A percentile compares a stretch with the other conserved stretches of the same genome.
phyloP scores from a whole-genome alignment of 2,329 filamentous ascomycete species.

The Cladosporium colombiae region DNA sequence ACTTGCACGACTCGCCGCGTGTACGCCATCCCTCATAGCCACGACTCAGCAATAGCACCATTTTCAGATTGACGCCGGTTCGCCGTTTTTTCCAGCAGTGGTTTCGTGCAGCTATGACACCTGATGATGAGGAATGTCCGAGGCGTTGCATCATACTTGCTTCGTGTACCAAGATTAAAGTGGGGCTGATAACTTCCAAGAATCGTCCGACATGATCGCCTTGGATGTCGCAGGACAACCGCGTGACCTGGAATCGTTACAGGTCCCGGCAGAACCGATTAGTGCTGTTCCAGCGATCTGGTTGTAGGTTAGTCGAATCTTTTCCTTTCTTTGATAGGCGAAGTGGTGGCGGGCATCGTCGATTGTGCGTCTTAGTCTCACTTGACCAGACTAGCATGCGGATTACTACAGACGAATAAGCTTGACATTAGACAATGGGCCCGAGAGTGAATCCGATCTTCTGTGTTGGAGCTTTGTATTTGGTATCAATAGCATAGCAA shows the following conservation, averaged over 20 bases:
- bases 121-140: neutral
- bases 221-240: neutral
- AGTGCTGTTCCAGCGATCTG: neutral
- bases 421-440: no score
- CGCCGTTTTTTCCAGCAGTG: neutral
- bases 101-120: neutral
- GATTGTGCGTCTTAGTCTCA: neutral
- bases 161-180: neutral
- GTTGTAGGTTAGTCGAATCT: neutral
- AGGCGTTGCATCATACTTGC: slow-evolving; percentile 1
- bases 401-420: no score
- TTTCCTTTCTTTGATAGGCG: neutral
- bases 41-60: neutral
- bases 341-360: neutral
- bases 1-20: neutral
- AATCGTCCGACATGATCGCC: neutral
- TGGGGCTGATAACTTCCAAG: neutral
- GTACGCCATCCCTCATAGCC: neutral
- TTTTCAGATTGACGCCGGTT: neutral
- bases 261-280: neutral
- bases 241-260: neutral
- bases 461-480: no score
- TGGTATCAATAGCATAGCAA: neutral
- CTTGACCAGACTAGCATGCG: neutral
- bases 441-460: neutral